A percentile compares a stretch with the other conserved stretches of the same genome.
Evolutionary conservation across 768 basidiomycete species (phyloP).

Genomic region (Astraeus odoratus): DNA sequence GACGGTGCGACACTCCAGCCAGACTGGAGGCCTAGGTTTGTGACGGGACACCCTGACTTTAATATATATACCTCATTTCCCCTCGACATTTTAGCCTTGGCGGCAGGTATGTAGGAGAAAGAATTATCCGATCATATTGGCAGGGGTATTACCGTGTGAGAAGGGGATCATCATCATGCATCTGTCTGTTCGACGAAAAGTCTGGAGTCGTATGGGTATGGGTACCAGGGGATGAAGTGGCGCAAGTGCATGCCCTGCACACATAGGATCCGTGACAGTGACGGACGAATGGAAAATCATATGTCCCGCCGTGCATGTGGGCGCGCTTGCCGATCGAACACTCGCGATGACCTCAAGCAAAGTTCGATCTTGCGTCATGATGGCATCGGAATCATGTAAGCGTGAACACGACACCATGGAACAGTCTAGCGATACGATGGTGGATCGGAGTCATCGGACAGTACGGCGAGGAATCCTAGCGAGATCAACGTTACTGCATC

Average conservation of each 20-base stretch:
- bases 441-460: too few species aligned
- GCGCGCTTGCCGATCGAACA: too few species aligned
- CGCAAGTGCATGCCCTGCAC: background rate
- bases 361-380: too few species aligned
- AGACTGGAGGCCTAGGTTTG: background rate
- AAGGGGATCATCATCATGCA: background rate
- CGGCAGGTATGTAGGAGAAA: background rate
- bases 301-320: too few species aligned
- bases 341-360: too few species aligned
- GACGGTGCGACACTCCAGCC: background rate
- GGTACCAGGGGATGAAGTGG: too few species aligned
- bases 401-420: too few species aligned
- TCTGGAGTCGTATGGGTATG: background rate
- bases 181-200: background rate
- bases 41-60: background rate
- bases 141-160: too few species aligned
- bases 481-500: too few species aligned
- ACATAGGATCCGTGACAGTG: background rate
- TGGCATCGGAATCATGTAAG: too few species aligned
- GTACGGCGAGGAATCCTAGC: too few species aligned
- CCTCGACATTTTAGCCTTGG: background rate
- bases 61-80: slow-evolving; percentile 1
- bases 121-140: background rate
- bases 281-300: background rate
- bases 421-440: too few species aligned